Percentiles rank a stretch among this genome's conserved stretches.
Conservation (phyloP, 2,329 filamentous ascomycete species). For the Fusarium cyanostomum region DNA sequence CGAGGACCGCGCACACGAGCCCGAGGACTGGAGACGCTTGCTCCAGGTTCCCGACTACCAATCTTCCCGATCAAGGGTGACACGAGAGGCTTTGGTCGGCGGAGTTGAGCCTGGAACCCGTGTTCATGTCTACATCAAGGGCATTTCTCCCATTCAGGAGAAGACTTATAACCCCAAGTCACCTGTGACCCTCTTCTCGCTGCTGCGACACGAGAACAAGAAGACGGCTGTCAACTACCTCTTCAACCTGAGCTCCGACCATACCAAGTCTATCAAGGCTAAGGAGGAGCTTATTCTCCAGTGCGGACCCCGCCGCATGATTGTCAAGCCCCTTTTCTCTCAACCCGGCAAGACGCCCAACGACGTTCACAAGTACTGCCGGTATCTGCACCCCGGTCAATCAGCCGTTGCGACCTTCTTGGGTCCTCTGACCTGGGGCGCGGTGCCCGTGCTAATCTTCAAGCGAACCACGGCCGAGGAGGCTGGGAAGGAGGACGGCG, state of each 20-base stretch:
- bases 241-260: slow-evolving; percentile 83
- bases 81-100: slow-evolving; percentile 87
- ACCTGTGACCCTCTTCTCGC: slow-evolving; percentile 82
- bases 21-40: slow-evolving; percentile 87
- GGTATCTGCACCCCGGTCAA: slow-evolving; percentile 89
- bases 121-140: slow-evolving; percentile 79
- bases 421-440: slow-evolving; percentile 91
- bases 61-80: slow-evolving; percentile 77
- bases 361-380: slow-evolving; percentile 96
- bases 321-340: slow-evolving; percentile 92
- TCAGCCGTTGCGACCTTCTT: slow-evolving; percentile 90
- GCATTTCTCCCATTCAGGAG: slow-evolving; percentile 55
- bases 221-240: slow-evolving; percentile 89
- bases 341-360: slow-evolving; percentile 90
- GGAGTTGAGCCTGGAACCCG: slow-evolving; percentile 86
- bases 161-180: slow-evolving; percentile 58
- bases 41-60: slow-evolving; percentile 92
- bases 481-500: slow-evolving; percentile 53
- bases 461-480: slow-evolving; percentile 63
- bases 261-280: slow-evolving; percentile 80
- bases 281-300: slow-evolving; percentile 94
- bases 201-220: slow-evolving; percentile 95
- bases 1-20: slow-evolving; percentile 87
- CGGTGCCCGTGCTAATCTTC: slow-evolving; percentile 91
- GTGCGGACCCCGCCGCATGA: slow-evolving; percentile 85